Conservation (phyloP, 352 stramenopile species). For the Pythium plurisporium region DNA sequence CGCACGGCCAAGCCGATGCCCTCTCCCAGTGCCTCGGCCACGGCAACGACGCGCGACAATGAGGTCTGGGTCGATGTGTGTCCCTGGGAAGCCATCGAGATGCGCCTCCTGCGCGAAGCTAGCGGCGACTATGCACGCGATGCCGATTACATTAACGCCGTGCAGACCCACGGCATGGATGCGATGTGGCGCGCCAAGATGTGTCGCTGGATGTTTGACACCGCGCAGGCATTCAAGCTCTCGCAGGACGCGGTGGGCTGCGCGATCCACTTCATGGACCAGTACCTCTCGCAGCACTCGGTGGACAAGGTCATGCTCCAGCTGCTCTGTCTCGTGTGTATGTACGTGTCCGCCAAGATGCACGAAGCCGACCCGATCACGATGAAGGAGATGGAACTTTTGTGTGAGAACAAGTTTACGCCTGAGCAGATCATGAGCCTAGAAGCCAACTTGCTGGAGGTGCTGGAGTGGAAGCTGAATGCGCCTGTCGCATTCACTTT, state of each 20-base stretch:
- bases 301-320: slow-evolving; percentile 73
- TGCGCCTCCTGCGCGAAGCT: slow-evolving; percentile 15
- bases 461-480: slow-evolving; percentile 63
- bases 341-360: slow-evolving; percentile 73
- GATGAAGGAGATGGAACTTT: slow-evolving; percentile 67
- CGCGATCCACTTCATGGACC: slow-evolving; percentile 67
- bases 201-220: slow-evolving; percentile 79
- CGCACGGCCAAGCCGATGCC: not conserved
- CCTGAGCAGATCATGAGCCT: slow-evolving; percentile 50
- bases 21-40: not conserved
- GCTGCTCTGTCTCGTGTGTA: slow-evolving; percentile 68
- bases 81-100: slow-evolving; percentile 18
- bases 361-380: slow-evolving; percentile 64
- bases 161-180: slow-evolving; percentile 64
- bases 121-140: slow-evolving; percentile 27
- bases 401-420: slow-evolving; percentile 74
- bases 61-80: slow-evolving; percentile 13
- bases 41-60: not conserved
- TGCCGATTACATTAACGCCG: slow-evolving; percentile 35
- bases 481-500: slow-evolving; percentile 61
- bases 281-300: slow-evolving; percentile 59
- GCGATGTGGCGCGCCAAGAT: slow-evolving; percentile 61
- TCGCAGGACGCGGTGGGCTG: slow-evolving; percentile 54
- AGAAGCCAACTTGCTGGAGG: slow-evolving; percentile 49
- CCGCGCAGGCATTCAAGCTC: slow-evolving; percentile 65